Conservation (phyloP, 306 rosid genomes). For the Cucurbita pepo region DNA sequence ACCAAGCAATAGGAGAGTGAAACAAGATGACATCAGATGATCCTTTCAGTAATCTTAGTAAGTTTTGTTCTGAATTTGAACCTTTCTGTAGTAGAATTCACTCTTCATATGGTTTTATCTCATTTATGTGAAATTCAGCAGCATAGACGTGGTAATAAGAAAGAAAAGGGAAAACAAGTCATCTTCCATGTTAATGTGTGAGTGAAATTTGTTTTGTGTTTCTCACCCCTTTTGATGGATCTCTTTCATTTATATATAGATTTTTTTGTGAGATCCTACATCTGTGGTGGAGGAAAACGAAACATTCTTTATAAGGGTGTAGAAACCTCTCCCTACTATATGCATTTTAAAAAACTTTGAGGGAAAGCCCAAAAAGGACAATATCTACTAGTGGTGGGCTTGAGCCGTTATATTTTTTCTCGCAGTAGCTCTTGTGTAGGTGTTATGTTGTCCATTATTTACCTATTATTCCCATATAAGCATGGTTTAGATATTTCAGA, state of each 20-base stretch:
- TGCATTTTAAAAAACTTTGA: no score
- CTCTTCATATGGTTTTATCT: neutral
- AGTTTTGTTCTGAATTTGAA: neutral
- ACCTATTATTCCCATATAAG: neutral
- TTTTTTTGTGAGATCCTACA: no score
- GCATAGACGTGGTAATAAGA: neutral
- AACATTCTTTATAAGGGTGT: no score
- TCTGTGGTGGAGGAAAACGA: no score
- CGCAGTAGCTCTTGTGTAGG: neutral
- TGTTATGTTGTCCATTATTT: neutral
- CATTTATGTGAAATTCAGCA: neutral
- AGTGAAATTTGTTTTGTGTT: neutral
- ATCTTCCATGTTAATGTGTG: neutral
- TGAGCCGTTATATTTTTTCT: no score
- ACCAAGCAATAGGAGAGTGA: conserved; percentile 32
- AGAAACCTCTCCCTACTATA: no score
- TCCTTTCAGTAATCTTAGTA: conserved; percentile 5
- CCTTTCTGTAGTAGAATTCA: neutral
- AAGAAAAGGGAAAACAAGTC: neutral
- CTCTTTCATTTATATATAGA: neutral
- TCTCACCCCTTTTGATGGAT: neutral
- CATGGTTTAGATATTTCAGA: neutral
- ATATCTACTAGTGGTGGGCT: no score
- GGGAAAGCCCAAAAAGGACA: no score
- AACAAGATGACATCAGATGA: conserved; percentile 14